Evolutionary conservation across 305 asterid species (phyloP).

Genomic region (Caryopteris hybrid): DNA sequence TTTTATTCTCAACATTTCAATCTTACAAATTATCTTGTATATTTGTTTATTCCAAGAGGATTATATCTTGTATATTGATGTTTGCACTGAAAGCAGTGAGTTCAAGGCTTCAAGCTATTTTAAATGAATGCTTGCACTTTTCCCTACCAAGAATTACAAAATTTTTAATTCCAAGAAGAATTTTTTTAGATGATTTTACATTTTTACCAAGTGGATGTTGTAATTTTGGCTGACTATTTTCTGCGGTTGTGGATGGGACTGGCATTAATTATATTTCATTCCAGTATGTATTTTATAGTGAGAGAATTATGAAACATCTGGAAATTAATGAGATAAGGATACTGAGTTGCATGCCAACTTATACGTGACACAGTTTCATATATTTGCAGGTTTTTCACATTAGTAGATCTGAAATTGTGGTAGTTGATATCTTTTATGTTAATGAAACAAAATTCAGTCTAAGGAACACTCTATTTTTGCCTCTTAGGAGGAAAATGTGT

Average conservation of each 20-base stretch:
- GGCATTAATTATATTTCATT: neutral
- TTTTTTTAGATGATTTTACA: neutral
- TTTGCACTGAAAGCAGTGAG: too few species aligned
- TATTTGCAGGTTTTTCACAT: neutral
- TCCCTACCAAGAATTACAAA: neutral
- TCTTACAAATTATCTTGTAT: neutral
- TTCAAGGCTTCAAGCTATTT: neutral
- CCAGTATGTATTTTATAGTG: neutral
- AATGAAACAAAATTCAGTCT: too few species aligned
- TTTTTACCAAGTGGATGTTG: neutral
- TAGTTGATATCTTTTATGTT: too few species aligned
- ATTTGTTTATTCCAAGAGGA: too few species aligned
- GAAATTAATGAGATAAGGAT: neutral
- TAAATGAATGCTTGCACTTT: neutral
- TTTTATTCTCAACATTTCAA: slow-evolving; percentile 32
- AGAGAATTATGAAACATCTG: neutral
- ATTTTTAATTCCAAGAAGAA: neutral
- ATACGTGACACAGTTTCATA: neutral
- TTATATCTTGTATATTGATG: too few species aligned
- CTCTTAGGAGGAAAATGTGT: neutral
- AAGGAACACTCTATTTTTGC: too few species aligned
- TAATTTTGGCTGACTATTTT: neutral
- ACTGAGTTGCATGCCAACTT: neutral
- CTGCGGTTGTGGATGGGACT: neutral
- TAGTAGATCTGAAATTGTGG: too few species aligned